A percentile compares a stretch with the other conserved stretches of the same genome.
These are phyloP conservation scores for Lenwebbia sp. DNA, from an alignment of 345 rosid genomes.

Conservation along the genomic window DNA sequence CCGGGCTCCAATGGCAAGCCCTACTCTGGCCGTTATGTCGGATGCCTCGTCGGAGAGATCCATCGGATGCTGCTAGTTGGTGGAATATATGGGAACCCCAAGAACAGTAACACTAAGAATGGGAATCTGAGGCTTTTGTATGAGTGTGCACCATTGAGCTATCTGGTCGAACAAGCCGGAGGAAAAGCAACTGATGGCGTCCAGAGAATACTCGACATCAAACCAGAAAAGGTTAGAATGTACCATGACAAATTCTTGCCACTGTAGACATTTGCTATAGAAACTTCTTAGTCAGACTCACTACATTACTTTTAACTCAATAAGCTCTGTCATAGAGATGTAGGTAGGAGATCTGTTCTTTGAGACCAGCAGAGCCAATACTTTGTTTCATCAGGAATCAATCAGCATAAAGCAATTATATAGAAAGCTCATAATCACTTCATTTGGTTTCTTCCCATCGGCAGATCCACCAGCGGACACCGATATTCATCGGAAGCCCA, in stretches of 20 bases:
- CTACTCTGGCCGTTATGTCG: constrained; percentile 21
- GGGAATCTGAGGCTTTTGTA: constrained; percentile 26
- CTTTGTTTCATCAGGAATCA: background rate
- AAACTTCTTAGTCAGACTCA: background rate
- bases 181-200: constrained; percentile 26
- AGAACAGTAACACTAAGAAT: constrained; percentile 14
- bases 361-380: background rate
- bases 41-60: constrained; percentile 26
- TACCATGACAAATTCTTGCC: background rate
- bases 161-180: constrained; percentile 26
- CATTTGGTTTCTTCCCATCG: background rate
- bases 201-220: constrained; percentile 29
- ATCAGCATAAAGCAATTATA: background rate
- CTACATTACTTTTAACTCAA: background rate
- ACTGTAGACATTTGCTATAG: background rate
- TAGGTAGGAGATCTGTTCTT: background rate
- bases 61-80: constrained; percentile 25
- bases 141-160: constrained; percentile 32
- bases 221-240: constrained; percentile 20
- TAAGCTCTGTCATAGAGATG: background rate
- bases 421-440: background rate
- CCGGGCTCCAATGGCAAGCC: constrained; percentile 20
- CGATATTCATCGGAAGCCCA: constrained; percentile 27
- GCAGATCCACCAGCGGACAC: constrained; percentile 31
- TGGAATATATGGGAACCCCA: constrained; percentile 26